These are phyloP conservation scores for Calonectria pseudoreteaudii DNA, from an alignment of 2,329 filamentous ascomycete species.

Conservation along the genomic window DNA sequence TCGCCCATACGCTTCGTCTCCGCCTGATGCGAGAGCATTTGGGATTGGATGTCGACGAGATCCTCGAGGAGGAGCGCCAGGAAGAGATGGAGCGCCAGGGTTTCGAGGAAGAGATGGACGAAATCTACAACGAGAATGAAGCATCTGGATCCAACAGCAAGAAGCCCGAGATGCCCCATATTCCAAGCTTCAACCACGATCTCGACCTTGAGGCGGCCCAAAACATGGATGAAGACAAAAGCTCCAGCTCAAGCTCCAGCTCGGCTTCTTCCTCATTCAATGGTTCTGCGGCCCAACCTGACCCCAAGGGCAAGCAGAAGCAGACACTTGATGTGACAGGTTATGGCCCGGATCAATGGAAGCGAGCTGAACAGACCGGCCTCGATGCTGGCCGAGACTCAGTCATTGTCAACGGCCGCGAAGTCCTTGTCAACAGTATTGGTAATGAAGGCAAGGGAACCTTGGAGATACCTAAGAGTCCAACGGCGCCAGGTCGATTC, in stretches of 20 bases:
- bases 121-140: slow-evolving; percentile 68
- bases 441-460: slow-evolving; percentile 74
- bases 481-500: slow-evolving; percentile 36
- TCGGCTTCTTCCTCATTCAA: slow-evolving; percentile 34
- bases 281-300: slow-evolving; percentile 37
- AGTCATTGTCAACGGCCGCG: slow-evolving; percentile 73
- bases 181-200: slow-evolving; percentile 79
- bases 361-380: slow-evolving; percentile 70
- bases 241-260: slow-evolving; percentile 22
- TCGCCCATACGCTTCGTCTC: slow-evolving; percentile 92
- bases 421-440: slow-evolving; percentile 76
- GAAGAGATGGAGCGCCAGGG: slow-evolving; percentile 71
- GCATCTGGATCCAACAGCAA: slow-evolving; percentile 47
- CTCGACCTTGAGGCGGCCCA: slow-evolving; percentile 60
- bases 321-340: slow-evolving; percentile 84
- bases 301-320: slow-evolving; percentile 68
- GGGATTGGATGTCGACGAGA: slow-evolving; percentile 93
- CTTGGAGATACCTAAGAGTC: slow-evolving; percentile 56
- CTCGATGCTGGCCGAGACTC: slow-evolving; percentile 77
- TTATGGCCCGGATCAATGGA: slow-evolving; percentile 81
- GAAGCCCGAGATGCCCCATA: slow-evolving; percentile 33
- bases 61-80: slow-evolving; percentile 82
- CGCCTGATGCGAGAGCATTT: slow-evolving; percentile 97
- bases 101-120: slow-evolving; percentile 71
- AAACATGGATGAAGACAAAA: slow-evolving; percentile 49